Evolutionary conservation across 495 filamentous ascomycete species (phyloP).

Genomic region (Penicillium antarcticum): DNA sequence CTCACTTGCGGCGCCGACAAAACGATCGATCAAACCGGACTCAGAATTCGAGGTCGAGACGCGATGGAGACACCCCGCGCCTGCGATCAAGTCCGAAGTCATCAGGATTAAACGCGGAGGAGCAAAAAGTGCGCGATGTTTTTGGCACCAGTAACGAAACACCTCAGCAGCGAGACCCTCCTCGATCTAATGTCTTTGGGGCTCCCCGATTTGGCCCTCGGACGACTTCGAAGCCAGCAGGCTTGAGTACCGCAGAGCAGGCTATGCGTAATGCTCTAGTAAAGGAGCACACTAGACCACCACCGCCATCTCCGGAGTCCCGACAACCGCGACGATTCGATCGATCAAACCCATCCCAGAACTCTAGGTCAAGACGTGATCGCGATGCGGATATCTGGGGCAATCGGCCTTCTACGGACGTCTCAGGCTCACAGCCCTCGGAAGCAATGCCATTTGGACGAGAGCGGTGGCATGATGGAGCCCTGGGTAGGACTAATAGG

Average conservation of each 20-base stretch:
- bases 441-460: too few species aligned
- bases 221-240: background rate
- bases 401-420: too few species aligned
- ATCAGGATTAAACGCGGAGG: slow-evolving; percentile 15
- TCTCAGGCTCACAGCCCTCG: too few species aligned
- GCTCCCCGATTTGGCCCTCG: too few species aligned
- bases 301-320: slow-evolving; percentile 1
- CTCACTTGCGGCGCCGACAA: background rate
- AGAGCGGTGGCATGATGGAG: too few species aligned
- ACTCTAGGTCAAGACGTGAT: too few species aligned
- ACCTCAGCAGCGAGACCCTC: background rate
- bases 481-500: too few species aligned
- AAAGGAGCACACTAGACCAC: slow-evolving; percentile 8
- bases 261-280: slow-evolving; percentile 30
- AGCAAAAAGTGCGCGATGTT: slow-evolving; percentile 30
- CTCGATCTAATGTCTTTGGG: too few species aligned
- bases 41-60: too few species aligned
- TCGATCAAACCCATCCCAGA: background rate
- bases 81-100: background rate
- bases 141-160: background rate
- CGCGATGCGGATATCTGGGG: too few species aligned
- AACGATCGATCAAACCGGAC: too few species aligned
- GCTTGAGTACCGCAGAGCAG: slow-evolving; percentile 25
- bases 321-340: background rate
- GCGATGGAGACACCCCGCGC: background rate